Evolutionary conservation across 2,329 filamentous ascomycete species (phyloP).

Genomic region (Clonostachys rosea): DNA sequence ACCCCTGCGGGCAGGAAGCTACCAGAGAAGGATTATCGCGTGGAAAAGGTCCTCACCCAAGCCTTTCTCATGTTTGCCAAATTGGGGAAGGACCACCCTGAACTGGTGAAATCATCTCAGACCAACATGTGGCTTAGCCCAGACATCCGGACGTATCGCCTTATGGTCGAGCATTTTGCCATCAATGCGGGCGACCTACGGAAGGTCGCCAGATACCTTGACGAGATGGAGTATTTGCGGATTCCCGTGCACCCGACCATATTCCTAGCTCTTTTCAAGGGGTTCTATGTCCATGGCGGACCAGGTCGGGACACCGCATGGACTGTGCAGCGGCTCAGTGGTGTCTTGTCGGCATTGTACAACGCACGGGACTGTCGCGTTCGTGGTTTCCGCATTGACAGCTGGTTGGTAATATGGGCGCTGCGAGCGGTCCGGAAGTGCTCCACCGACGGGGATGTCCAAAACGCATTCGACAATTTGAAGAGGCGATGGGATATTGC

Average conservation of each 20-base stretch:
- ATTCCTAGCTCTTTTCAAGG: conserved; percentile 78
- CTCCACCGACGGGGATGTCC: conserved; percentile 44
- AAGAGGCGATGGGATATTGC: conserved; percentile 40
- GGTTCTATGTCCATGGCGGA: conserved; percentile 72
- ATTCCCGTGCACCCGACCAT: conserved; percentile 70
- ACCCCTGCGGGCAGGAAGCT: conserved; percentile 32
- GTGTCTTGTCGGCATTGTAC: conserved; percentile 63
- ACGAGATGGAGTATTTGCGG: conserved; percentile 71
- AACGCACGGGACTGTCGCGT: conserved; percentile 41
- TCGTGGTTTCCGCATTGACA: conserved; percentile 45
- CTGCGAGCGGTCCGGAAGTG: conserved; percentile 62
- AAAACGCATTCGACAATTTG: conserved; percentile 49
- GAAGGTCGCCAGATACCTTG: conserved; percentile 65
- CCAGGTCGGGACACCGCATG: conserved; percentile 56
- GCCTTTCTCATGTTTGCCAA: conserved; percentile 54
- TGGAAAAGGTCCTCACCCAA: conserved; percentile 44
- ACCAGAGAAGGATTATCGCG: conserved; percentile 39
- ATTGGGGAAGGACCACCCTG: conserved; percentile 48
- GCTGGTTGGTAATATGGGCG: conserved; percentile 57
- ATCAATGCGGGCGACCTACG: conserved; percentile 64
- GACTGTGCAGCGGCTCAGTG: conserved; percentile 64
- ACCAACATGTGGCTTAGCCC: conserved; percentile 62
- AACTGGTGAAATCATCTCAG: conserved; percentile 52
- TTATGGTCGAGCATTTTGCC: conserved; percentile 74
- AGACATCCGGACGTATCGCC: conserved; percentile 72